phyloP scores from a whole-genome alignment of 306 rosid genomes.

The Styphnolobium japonicum region DNA sequence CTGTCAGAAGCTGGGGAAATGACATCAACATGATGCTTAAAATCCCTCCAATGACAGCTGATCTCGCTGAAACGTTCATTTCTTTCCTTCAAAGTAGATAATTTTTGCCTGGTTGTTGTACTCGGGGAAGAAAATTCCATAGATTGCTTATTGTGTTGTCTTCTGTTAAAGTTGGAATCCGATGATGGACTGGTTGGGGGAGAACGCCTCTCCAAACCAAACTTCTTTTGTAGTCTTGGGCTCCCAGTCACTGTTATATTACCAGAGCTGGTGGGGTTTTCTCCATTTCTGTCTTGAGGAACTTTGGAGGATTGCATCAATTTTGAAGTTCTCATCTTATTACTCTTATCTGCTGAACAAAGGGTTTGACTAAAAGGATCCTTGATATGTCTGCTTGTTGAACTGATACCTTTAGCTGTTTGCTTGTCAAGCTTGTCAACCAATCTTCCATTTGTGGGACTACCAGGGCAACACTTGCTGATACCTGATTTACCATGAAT shows the following conservation, averaged over 20 bases:
- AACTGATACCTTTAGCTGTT: conserved; percentile 31
- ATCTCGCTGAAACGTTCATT: conserved; percentile 34
- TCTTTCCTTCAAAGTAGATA: conserved; percentile 43
- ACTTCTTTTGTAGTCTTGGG: conserved; percentile 57
- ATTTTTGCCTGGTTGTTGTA: conserved; percentile 40
- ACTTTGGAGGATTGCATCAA: conserved; percentile 38
- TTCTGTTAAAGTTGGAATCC: conserved; percentile 47
- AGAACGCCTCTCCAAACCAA: conserved; percentile 65
- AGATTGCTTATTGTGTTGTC: conserved; percentile 32
- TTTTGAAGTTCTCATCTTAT: conserved; percentile 35
- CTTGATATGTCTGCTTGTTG: conserved; percentile 29
- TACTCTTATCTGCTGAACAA: conserved; percentile 32
- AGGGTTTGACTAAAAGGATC: conserved; percentile 34
- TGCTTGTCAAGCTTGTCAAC: conserved; percentile 34
- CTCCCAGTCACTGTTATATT: conserved; percentile 40
- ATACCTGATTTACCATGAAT: conserved; percentile 33
- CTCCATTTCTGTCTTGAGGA: conserved; percentile 31
- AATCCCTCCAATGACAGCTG: conserved; percentile 35
- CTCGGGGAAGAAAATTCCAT: conserved; percentile 40
- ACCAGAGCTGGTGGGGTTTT: conserved; percentile 31
- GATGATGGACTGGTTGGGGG: conserved; percentile 40
- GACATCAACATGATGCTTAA: conserved; percentile 36
- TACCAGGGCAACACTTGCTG: conserved; percentile 23
- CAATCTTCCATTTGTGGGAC: conserved; percentile 44
- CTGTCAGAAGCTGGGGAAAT: conserved; percentile 53